Conservation (phyloP, 2,329 filamentous ascomycete species). For the Fusarium papillatum region DNA sequence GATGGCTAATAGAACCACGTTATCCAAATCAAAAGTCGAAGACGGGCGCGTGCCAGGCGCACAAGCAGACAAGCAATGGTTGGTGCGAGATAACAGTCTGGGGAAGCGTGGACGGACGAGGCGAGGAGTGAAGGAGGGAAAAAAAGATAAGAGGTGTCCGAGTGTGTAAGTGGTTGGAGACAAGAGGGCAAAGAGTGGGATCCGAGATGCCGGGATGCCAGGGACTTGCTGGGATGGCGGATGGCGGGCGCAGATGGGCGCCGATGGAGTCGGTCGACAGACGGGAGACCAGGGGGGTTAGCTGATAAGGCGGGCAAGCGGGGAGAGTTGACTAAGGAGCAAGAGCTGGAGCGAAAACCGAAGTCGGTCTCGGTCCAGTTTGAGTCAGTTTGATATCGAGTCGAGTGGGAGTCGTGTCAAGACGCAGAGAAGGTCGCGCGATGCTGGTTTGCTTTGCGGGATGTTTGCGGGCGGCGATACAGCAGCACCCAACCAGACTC, state of each 20-base stretch:
- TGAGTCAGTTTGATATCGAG: conserved; percentile 17
- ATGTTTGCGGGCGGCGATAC: conserved; percentile 28
- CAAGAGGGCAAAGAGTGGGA: conserved; percentile 43
- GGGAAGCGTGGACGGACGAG: conserved; percentile 41
- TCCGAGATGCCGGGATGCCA: conserved; percentile 46
- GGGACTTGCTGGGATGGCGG: conserved; percentile 40
- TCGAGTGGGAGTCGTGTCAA: neutral
- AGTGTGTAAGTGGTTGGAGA: conserved; percentile 45
- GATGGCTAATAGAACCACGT: conserved; percentile 48
- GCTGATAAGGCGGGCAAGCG: conserved; percentile 47
- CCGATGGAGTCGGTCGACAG: conserved; percentile 43
- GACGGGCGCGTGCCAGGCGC: conserved; percentile 25
- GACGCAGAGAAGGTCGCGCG: conserved; percentile 3
- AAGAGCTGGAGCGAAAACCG: conserved; percentile 30
- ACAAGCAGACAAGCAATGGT: conserved; percentile 40
- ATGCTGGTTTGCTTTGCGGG: conserved; percentile 11
- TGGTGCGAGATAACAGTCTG: conserved; percentile 48
- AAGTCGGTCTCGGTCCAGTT: conserved; percentile 25
- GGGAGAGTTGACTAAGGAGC: conserved; percentile 41
- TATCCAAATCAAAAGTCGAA: conserved; percentile 41
- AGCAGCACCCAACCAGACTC: conserved; percentile 32
- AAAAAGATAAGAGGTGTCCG: conserved; percentile 43
- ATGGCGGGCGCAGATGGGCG: conserved; percentile 48
- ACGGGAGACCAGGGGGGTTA: conserved; percentile 41
- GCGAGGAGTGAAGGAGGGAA: conserved; percentile 29